A percentile compares a stretch with the other conserved stretches of the same genome.
Evolutionary conservation across 345 rosid genomes (phyloP).

Genomic region (Eucalyptus marginata): DNA sequence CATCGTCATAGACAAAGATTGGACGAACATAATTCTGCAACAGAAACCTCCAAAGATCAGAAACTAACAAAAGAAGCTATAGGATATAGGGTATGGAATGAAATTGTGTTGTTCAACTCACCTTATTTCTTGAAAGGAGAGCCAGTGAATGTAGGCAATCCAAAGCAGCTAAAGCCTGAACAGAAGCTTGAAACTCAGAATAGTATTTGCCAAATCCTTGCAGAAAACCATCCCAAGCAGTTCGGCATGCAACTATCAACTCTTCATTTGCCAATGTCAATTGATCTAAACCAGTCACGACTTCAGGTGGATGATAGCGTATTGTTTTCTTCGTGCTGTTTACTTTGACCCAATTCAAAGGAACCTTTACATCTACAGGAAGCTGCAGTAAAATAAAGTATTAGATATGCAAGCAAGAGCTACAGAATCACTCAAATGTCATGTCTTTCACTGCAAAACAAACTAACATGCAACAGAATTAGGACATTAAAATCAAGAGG

Average conservation of each 20-base stretch:
- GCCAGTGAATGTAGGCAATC: slow-evolving; percentile 90
- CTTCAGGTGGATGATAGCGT: slow-evolving; percentile 95
- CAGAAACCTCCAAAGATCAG: background rate
- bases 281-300: slow-evolving; percentile 59
- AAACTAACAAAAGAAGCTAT: background rate
- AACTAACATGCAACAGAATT: background rate
- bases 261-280: slow-evolving; percentile 73
- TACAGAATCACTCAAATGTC: background rate
- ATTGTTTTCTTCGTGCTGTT: slow-evolving; percentile 77
- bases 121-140: slow-evolving; percentile 75
- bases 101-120: background rate
- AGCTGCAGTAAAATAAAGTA: slow-evolving; percentile 29
- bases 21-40: slow-evolving; percentile 78
- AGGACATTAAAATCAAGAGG: background rate
- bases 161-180: slow-evolving; percentile 80
- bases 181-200: slow-evolving; percentile 64
- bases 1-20: slow-evolving; percentile 43
- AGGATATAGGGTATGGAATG: background rate
- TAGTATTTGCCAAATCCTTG: slow-evolving; percentile 50
- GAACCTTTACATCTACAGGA: slow-evolving; percentile 57
- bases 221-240: slow-evolving; percentile 77
- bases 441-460: background rate
- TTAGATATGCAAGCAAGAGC: background rate
- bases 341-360: slow-evolving; percentile 72
- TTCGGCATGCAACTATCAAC: slow-evolving; percentile 49